Conservation (phyloP, 257 asterid species). For the Nicotiana otophora region DNA sequence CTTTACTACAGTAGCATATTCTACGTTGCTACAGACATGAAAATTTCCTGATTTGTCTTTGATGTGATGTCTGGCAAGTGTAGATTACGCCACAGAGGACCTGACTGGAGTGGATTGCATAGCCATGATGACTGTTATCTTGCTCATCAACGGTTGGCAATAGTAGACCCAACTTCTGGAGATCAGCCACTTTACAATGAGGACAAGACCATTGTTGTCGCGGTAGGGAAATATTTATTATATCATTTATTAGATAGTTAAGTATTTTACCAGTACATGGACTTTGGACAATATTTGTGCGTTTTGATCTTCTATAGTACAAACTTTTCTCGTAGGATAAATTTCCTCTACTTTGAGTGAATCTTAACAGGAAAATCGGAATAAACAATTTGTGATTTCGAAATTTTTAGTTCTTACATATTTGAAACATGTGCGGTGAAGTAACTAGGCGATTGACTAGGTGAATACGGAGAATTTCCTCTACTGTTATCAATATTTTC, state of each 20-base stretch:
- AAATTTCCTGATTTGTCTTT: conserved; percentile 9
- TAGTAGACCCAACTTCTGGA: conserved; percentile 92
- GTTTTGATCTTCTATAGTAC: neutral
- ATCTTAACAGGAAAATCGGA: neutral
- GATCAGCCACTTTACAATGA: conserved; percentile 97
- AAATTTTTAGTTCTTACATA: neutral
- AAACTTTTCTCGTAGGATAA: neutral
- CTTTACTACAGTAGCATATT: neutral
- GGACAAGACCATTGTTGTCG: conserved; percentile 87
- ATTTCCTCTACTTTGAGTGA: neutral
- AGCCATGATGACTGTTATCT: conserved; percentile 74
- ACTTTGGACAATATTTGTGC: neutral
- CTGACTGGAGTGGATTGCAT: conserved; percentile 99
- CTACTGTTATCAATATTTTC: neutral
- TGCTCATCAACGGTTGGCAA: conserved; percentile 93
- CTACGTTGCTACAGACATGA: neutral
- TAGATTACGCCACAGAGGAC: conserved; percentile 97
- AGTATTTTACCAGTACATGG: neutral
- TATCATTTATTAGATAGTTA: neutral
- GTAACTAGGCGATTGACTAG: neutral
- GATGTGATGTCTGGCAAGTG: conserved; percentile 18
- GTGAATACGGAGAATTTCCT: neutral
- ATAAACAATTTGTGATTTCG: neutral
- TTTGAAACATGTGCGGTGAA: neutral
- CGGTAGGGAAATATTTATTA: conserved; percentile 42